Evolutionary conservation across 768 basidiomycete species (phyloP), one percentile per base, ranked within the genome.

Genomic region (Leccinum fibrillosum): DNA sequence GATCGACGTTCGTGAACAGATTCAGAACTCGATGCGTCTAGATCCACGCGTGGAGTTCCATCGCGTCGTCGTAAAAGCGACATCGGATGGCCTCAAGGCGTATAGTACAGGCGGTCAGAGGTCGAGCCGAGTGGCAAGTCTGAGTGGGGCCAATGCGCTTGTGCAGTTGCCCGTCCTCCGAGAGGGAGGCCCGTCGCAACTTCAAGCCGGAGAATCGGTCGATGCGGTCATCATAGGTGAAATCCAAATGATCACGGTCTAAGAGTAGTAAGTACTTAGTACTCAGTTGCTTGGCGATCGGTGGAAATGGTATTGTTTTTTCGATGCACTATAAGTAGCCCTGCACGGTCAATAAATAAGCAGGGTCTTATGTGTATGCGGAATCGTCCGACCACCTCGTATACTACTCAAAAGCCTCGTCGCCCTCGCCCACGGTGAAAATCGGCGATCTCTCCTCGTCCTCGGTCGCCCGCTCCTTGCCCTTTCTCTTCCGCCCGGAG

Each of bases 61-160:
- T 70, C 86, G 93, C 5, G 92, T 87, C 3, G 64, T 83, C 15
- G 77, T 94, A 39, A 73, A 74, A n/a, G 74, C 78, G 1, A 61
- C 63, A 0, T 53, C 66, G 5, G 70, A 72, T 28, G 80, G 80
- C 8, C 75, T 92, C 54, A 78, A 77, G 55, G 93, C 91, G 2
- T 82, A 78, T 62, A 92, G 88, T 55, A 95, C 93, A 0, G 93
- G 94, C 23, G 90, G 92, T 0, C 94, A 96, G 69, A 78, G 92
- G 6, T 93, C 92, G 17, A 91, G 89, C 65, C 78, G 90, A 23
- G 86, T 89, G 4, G 88, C 88, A 12, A 94, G 92, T 63, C 66
- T 96, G 51, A 85, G 81, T 44, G 88, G 87, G 2, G 91, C 92
- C 15, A 94, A 94, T 69, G 92, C 86, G 2, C 74, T 95, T 45